Conservation (phyloP, 257 asterid genomes). For the Asclepias syriaca region DNA sequence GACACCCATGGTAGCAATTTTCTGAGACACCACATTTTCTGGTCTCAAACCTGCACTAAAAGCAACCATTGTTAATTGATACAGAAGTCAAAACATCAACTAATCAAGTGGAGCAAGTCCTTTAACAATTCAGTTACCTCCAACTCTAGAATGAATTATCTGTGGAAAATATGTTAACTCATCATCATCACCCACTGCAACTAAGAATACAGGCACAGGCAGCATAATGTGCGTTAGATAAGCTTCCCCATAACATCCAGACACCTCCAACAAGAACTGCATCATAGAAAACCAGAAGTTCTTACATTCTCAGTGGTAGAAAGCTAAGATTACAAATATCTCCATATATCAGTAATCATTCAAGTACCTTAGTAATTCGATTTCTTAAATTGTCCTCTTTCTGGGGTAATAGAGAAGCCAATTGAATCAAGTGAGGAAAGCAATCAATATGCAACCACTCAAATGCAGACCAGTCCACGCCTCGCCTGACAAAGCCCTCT, state of each 20-base stretch:
- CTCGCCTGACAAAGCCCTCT: slow-evolving; percentile 53
- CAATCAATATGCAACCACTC: slow-evolving; percentile 88
- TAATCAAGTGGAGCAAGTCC: neutral
- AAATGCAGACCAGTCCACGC: slow-evolving; percentile 79
- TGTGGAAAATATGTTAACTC: slow-evolving; percentile 64
- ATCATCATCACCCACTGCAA: slow-evolving; percentile 75
- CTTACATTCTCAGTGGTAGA: neutral
- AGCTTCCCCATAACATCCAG: slow-evolving; percentile 65
- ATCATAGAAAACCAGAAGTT: neutral
- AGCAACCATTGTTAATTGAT: slow-evolving; percentile 12
- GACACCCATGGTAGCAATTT: slow-evolving; percentile 73
- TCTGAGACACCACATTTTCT: slow-evolving; percentile 52
- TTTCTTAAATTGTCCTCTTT: slow-evolving; percentile 88
- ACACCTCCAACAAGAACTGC: slow-evolving; percentile 69
- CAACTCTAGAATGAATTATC: slow-evolving; percentile 46
- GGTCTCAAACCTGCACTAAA: slow-evolving; percentile 65
- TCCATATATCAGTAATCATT: neutral
- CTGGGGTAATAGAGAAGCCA: slow-evolving; percentile 79
- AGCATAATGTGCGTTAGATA: slow-evolving; percentile 75
- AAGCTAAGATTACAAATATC: neutral
- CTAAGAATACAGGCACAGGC: slow-evolving; percentile 78
- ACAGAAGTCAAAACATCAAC: neutral
- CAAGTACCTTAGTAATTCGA: slow-evolving; percentile 66
- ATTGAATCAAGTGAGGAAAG: slow-evolving; percentile 75
- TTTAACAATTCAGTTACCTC: slow-evolving; percentile 33